Base-by-base conservation (phyloP, 495 filamentous ascomycete species). In the Neurospora sp. region DNA sequence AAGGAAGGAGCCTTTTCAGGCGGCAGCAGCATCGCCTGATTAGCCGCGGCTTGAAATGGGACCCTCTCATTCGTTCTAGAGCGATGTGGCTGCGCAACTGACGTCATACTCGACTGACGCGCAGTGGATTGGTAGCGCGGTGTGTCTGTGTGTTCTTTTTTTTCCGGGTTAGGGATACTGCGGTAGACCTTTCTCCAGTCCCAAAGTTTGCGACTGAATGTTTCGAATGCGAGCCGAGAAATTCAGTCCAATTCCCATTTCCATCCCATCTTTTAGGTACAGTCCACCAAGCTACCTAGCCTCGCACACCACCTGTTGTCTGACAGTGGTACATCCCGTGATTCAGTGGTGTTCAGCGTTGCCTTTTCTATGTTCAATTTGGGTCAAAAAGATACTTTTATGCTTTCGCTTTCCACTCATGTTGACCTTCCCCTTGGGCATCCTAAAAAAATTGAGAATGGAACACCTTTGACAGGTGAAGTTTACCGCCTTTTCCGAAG, bases 81-180 rank as follows among this genome's bases (percentile, higher is more conserved):
- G 48, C 20, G 16, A 45, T 31, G 22, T 27, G 53, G 53, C 53
- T 61, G 20, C n/a, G 45, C 9, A 4, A 45, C 48, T 59, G 53
- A 69, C 70, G 70, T 71, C 70, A 71, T 71, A 3, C 44, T 68
- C 70, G 37, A 61, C 42, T 71, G 70, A 71, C 42, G 27, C 40
- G 41, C 44, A 31, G 10, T 22, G 70, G 20, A 53, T 14, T 38
- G 39, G 35, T 22, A 44, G 41, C 41, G 41, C 41, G 16, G 17
- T n/a, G 40, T 48, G n/a, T n/a, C 14, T 17, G 6, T 45, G 44
- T 53, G 3, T 27, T 53, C 1, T 22, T 61, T 8, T 1, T 65
- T 65, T 35, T 35, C 6, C 14, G 53, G 53, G 53, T 65, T 65
- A 65, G 27, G 53, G 53, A 35, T 16, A 65, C 1, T 17, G 53